Percentiles rank a stretch among this genome's conserved stretches.
Conservation (phyloP, 2,329 filamentous ascomycete species). For the Hypoxylon sp. region DNA sequence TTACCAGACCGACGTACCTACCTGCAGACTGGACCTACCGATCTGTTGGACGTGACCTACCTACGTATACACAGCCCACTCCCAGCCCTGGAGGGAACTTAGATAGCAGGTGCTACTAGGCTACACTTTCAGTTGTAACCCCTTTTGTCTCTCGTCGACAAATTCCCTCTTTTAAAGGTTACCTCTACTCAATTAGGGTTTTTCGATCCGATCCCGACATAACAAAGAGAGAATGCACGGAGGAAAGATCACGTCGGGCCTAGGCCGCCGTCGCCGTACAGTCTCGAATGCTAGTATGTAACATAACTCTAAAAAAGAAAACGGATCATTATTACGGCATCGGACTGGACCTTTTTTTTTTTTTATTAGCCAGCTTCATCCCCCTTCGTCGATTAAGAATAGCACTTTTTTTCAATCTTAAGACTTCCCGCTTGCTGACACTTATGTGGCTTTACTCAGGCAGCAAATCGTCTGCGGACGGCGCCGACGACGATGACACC, state of each 20-base stretch:
- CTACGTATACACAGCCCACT: slow-evolving; percentile 1
- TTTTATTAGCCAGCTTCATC: neutral
- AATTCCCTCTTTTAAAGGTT: slow-evolving; percentile 23
- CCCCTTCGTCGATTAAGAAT: neutral
- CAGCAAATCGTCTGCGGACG: slow-evolving; percentile 67
- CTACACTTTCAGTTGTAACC: slow-evolving; percentile 23
- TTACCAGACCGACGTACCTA: neutral
- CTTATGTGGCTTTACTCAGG: slow-evolving; percentile 42
- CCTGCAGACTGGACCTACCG: no score
- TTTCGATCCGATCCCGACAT: slow-evolving; percentile 14
- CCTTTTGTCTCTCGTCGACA: slow-evolving; percentile 22
- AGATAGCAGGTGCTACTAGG: neutral
- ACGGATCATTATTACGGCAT: neutral
- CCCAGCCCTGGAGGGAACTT: neutral
- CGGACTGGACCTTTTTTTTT: neutral
- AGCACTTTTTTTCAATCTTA: slow-evolving; percentile 11
- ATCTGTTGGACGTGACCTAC: neutral
- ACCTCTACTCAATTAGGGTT: slow-evolving; percentile 5
- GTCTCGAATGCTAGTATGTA: slow-evolving; percentile 53
- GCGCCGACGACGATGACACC: slow-evolving; percentile 78
- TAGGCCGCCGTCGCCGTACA: slow-evolving; percentile 51
- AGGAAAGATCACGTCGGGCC: slow-evolving; percentile 49
- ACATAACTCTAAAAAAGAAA: slow-evolving; percentile 12
- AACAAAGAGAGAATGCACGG: slow-evolving; percentile 48
- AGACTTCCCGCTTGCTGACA: slow-evolving; percentile 32